These are phyloP conservation scores for Gastrolobium villosum DNA, from an alignment of 306 rosid species.

Conservation along the genomic window DNA sequence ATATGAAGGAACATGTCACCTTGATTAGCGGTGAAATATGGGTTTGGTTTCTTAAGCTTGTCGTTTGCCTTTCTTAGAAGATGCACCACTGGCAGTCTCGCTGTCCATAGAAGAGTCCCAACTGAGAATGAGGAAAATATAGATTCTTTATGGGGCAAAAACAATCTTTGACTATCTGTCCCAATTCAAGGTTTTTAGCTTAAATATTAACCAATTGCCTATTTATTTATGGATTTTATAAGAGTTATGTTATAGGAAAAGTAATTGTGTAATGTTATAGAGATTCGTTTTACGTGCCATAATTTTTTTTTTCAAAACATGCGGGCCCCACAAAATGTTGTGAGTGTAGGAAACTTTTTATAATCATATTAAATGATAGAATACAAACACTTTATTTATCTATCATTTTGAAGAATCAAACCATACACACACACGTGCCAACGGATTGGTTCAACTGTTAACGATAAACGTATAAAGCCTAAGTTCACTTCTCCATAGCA, in stretches of 20 bases:
- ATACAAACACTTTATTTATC: neutral
- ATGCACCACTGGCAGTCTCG: constrained; percentile 39
- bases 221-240: no score
- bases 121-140: constrained; percentile 24
- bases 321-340: no score
- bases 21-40: constrained; percentile 70
- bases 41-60: constrained; percentile 52
- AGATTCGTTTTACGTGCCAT: no score
- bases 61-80: constrained; percentile 53
- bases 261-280: no score
- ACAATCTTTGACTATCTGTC: constrained; percentile 64
- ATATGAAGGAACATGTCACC: constrained; percentile 65
- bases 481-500: neutral
- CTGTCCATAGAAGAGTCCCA: constrained; percentile 48
- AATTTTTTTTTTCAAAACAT: no score
- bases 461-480: neutral
- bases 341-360: no score
- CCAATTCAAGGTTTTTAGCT: constrained; percentile 8
- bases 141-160: constrained; percentile 44
- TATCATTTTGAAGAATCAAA: constrained; percentile 37
- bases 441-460: neutral
- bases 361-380: no score
- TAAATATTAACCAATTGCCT: neutral
- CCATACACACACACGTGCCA: neutral
- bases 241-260: no score